Percentiles rank a stretch among this genome's conserved stretches.
These are phyloP conservation scores for Epichloe aotearoae DNA, from an alignment of 2,329 filamentous ascomycete genomes.

Conservation along the genomic window DNA sequence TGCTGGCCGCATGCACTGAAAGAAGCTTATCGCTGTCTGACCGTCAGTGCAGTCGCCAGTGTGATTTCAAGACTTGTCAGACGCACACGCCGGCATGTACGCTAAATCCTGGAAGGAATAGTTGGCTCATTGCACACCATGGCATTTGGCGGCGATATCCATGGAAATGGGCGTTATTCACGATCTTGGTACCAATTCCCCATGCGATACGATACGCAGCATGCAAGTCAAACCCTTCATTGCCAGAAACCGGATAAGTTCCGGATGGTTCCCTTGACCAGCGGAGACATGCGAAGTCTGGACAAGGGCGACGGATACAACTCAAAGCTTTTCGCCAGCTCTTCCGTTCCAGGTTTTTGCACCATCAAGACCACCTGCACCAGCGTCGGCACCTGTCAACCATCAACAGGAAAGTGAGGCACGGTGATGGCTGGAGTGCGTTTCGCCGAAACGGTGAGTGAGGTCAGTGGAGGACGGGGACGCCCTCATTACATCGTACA, in stretches of 20 bases:
- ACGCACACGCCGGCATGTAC: not conserved
- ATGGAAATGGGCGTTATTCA: not conserved
- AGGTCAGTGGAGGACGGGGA: not conserved
- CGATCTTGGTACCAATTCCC: not conserved
- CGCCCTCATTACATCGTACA: too few species aligned
- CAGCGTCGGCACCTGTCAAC: not conserved
- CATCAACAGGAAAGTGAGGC: not conserved
- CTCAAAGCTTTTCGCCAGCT: too few species aligned
- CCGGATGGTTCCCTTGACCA: not conserved
- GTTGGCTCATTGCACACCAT: not conserved
- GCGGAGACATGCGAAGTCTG: too few species aligned
- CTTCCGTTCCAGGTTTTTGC: too few species aligned
- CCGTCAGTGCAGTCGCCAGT: too few species aligned
- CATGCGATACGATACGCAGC: not conserved
- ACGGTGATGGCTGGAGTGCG: not conserved
- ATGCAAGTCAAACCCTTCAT: not conserved
- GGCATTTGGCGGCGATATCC: constrained; percentile 1
- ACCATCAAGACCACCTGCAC: too few species aligned
- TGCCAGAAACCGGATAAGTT: not conserved
- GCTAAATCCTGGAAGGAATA: not conserved
- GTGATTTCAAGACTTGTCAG: too few species aligned
- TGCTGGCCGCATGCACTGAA: too few species aligned
- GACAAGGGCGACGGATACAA: too few species aligned
- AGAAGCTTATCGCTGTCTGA: too few species aligned
- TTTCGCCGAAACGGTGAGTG: constrained; percentile 2